These are phyloP conservation scores for Phytophthora colocasiae DNA, from an alignment of 352 stramenopile genomes.

Conservation along the genomic window DNA sequence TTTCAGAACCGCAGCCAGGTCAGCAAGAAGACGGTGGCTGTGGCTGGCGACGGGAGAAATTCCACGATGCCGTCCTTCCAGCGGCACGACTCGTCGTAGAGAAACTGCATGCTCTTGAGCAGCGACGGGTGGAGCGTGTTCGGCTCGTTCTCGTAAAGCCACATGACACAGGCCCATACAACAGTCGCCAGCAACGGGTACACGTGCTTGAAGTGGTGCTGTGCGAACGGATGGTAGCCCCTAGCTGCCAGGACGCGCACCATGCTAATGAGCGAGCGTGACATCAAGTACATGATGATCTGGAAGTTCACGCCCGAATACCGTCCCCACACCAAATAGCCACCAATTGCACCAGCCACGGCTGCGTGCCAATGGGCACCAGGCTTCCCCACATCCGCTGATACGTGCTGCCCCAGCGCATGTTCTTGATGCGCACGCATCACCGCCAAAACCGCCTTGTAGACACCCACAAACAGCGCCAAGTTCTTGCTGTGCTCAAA, in stretches of 20 bases:
- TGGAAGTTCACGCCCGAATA: constrained; percentile 92
- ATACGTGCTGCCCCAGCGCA: constrained; percentile 39
- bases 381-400: constrained; percentile 64
- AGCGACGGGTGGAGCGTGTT: constrained; percentile 81
- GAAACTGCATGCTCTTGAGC: constrained; percentile 89
- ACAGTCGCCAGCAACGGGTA: constrained; percentile 81
- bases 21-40: constrained; percentile 64
- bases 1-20: constrained; percentile 67
- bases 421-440: constrained; percentile 69
- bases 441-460: constrained; percentile 79
- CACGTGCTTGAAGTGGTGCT: constrained; percentile 74
- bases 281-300: constrained; percentile 91
- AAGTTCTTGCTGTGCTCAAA: constrained; percentile 91
- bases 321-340: constrained; percentile 85
- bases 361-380: constrained; percentile 80
- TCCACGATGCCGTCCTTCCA: constrained; percentile 75
- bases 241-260: constrained; percentile 72
- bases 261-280: constrained; percentile 71
- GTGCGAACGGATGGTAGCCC: constrained; percentile 67
- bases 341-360: constrained; percentile 75
- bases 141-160: constrained; percentile 88
- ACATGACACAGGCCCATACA: constrained; percentile 88
- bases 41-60: constrained; percentile 83
- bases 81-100: constrained; percentile 87
- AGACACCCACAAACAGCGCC: constrained; percentile 88